Percentiles rank a stretch among this genome's conserved stretches.
Evolutionary conservation across 2,329 filamentous ascomycete genomes (phyloP).

Genomic region (Pseudogymnoascus sp.): DNA sequence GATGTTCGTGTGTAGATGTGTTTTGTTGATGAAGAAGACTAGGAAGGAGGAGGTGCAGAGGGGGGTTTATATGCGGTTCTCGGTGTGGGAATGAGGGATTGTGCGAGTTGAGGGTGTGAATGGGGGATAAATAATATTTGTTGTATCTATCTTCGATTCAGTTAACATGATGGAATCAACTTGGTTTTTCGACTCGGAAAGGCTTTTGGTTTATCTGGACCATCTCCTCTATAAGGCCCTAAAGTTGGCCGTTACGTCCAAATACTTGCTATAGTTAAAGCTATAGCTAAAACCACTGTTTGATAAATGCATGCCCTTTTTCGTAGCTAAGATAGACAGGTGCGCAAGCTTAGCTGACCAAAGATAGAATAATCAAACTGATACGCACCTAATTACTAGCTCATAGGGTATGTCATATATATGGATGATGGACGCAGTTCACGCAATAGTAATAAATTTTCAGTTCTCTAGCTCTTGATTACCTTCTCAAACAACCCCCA

Average conservation of each 20-base stretch:
- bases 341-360: background rate
- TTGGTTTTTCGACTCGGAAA: background rate
- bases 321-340: conserved; percentile 30
- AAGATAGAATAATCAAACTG: too few species aligned
- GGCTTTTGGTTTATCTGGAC: background rate
- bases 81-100: background rate
- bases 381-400: too few species aligned
- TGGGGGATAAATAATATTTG: background rate
- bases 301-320: conserved; percentile 37
- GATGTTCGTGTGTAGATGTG: background rate
- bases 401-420: too few species aligned
- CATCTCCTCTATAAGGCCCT: too few species aligned
- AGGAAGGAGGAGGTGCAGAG: background rate
- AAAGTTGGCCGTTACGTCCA: conserved; percentile 33
- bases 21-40: background rate
- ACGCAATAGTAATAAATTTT: too few species aligned
- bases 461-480: too few species aligned
- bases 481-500: too few species aligned
- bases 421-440: too few species aligned
- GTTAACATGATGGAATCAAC: background rate
- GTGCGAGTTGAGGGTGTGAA: background rate
- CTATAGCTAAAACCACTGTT: conserved; percentile 41
- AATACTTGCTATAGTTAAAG: conserved; percentile 41
- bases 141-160: background rate
- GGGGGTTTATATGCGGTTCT: background rate